Base-by-base conservation (phyloP, 164 flowering plant genomes). In the Echeveria elegans region DNA sequence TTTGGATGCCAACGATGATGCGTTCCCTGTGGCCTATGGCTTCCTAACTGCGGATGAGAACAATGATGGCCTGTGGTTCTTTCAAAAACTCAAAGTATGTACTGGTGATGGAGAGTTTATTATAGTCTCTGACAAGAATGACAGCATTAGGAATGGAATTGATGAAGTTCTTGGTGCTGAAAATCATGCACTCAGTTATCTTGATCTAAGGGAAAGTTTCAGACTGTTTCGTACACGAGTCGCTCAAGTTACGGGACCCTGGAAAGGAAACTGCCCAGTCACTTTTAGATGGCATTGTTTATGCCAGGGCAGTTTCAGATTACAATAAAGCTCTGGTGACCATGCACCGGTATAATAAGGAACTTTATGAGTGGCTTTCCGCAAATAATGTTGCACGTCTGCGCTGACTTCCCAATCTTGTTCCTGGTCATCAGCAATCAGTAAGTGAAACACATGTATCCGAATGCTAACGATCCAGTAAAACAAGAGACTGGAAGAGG, bases 341-440 rank as follows among this genome's bases (percentile, higher is more conserved):
- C 18, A 36, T 63, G 66, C 66, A 63, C 45, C 66, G 66, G 16
- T 63, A 36, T 47, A 63, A 63, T 41, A 36, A 40, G 43, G 66
- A 63, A 40, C 45, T 63, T 63, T 37, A 21, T 36, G 66, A 63
- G 16, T 63, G 66, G 66, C 45, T 63, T 63, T 21, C 45, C 38
- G 28, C 28, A 11, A 63, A 40, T 37, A 40, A 47, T 15, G 28
- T 40, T 63, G 66, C 41, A 21, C 47, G 41, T n/a, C 19, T 63
- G 45, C 9, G 66, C 66, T 18, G 37, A 63, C 38, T n/a, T 63
- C 66, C 18, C 41, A 63, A 10, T 63, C 37, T 21, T 29, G 30
- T 36, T 79, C 82, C 90, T 85, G 78, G 50, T 16, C 37, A 0
- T 43, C 47, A 43, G 11, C 15, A 43, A 9, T 43, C 18, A 43